Conservation (phyloP, 768 basidiomycete genomes). For the Coprinopsis marcescibilis region DNA sequence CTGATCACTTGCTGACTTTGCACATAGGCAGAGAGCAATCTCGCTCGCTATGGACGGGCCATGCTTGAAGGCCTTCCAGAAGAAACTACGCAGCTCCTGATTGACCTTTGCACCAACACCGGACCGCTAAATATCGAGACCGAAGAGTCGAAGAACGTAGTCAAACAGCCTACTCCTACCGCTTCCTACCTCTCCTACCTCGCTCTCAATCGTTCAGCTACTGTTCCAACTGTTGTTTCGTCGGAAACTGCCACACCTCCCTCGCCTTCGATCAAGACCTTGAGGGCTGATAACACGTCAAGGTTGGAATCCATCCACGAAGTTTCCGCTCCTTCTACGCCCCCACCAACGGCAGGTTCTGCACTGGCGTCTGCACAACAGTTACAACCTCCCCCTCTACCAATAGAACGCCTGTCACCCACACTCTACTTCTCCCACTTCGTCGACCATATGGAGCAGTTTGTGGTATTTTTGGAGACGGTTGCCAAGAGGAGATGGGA, state of each 20-base stretch:
- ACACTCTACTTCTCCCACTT: conserved; percentile 91
- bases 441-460: conserved; percentile 79
- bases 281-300: conserved; percentile 31
- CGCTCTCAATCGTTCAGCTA: conserved; percentile 56
- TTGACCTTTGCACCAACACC: conserved; percentile 82
- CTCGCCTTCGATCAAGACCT: conserved; percentile 43
- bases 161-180: conserved; percentile 21
- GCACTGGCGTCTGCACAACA: conserved; percentile 12
- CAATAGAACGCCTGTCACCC: conserved; percentile 65
- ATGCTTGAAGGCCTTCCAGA: conserved; percentile 78
- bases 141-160: conserved; percentile 27
- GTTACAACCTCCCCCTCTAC: conserved; percentile 22
- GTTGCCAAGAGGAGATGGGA: conserved; percentile 79
- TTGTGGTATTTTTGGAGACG: conserved; percentile 83
- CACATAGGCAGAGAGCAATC: conserved; percentile 72
- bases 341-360: conserved; percentile 27
- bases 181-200: conserved; percentile 81
- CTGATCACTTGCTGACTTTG: not conserved
- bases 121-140: conserved; percentile 38
- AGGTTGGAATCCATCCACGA: conserved; percentile 34
- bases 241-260: conserved; percentile 35
- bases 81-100: conserved; percentile 86
- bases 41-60: conserved; percentile 83
- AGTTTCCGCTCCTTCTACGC: conserved; percentile 22
- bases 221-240: conserved; percentile 31